Conservation (phyloP, 352 stramenopile species). For the Globisporangium uncinulatum region DNA sequence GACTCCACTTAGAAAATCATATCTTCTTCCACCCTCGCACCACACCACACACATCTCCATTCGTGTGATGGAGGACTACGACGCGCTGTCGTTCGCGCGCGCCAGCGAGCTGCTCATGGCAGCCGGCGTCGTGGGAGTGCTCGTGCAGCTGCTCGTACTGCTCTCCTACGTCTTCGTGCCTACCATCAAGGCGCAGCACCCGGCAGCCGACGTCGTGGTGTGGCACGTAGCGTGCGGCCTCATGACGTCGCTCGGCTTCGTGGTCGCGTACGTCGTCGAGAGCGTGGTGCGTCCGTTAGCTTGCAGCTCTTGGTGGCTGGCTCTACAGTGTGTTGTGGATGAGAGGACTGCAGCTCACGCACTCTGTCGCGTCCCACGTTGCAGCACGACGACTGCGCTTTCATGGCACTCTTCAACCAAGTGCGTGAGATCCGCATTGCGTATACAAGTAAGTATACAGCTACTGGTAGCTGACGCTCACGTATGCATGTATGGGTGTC, state of each 20-base stretch:
- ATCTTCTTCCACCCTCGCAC: no score
- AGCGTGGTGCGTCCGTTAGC: constrained; percentile 17
- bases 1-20: no score
- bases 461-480: no score
- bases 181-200: constrained; percentile 76
- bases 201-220: constrained; percentile 65
- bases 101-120: constrained; percentile 52
- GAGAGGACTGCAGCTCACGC: background rate
- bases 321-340: background rate
- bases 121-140: constrained; percentile 44
- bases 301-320: background rate
- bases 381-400: constrained; percentile 31
- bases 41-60: no score
- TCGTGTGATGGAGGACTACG: constrained; percentile 31
- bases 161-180: constrained; percentile 68
- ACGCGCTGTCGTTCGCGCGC: constrained; percentile 46
- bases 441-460: background rate
- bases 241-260: constrained; percentile 50
- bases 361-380: background rate
- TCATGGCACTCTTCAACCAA: constrained; percentile 67
- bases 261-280: constrained; percentile 46
- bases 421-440: constrained; percentile 35
- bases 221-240: constrained; percentile 71
- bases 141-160: constrained; percentile 61
- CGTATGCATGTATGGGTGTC: background rate